phyloP scores from a whole-genome alignment of 176 grass and related monocot genomes.

The Aegilops tauschii region DNA sequence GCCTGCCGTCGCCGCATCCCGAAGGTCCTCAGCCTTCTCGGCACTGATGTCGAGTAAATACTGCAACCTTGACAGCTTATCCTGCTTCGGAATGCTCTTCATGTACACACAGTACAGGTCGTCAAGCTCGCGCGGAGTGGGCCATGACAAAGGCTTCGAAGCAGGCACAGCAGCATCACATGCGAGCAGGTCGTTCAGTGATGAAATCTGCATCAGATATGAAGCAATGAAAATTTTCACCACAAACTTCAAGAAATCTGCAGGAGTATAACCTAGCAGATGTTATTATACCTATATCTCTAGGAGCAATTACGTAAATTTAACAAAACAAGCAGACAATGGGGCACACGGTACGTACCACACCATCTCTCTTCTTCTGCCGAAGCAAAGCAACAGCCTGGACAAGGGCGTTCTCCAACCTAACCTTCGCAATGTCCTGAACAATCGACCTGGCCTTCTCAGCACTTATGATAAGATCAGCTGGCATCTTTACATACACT shows the following conservation, averaged over 20 bases:
- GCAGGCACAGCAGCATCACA: conserved; percentile 74
- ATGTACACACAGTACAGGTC: conserved; percentile 78
- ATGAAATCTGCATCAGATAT: conserved; percentile 49
- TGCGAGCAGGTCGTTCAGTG: conserved; percentile 86
- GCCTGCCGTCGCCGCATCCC: conserved; percentile 60
- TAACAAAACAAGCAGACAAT: background rate
- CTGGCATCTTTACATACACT: conserved; percentile 73
- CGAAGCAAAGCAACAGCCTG: conserved; percentile 79
- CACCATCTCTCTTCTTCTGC: conserved; percentile 75
- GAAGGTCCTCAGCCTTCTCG: conserved; percentile 57
- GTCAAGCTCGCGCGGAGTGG: conserved; percentile 63
- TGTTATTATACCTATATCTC: background rate
- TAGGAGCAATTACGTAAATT: background rate
- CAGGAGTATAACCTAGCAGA: background rate
- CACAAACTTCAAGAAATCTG: background rate
- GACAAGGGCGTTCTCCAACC: conserved; percentile 70
- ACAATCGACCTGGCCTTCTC: conserved; percentile 79
- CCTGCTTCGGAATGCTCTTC: conserved; percentile 80
- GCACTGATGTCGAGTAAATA: conserved; percentile 67
- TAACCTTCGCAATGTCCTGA: conserved; percentile 68
- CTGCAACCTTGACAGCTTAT: conserved; percentile 75
- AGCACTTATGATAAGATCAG: conserved; percentile 73
- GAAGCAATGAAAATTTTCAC: background rate
- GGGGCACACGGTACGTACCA: conserved; percentile 46
- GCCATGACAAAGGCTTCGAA: conserved; percentile 61